Conservation (phyloP, 2,329 filamentous ascomycete species). For the Fusarium sulawesiense region DNA sequence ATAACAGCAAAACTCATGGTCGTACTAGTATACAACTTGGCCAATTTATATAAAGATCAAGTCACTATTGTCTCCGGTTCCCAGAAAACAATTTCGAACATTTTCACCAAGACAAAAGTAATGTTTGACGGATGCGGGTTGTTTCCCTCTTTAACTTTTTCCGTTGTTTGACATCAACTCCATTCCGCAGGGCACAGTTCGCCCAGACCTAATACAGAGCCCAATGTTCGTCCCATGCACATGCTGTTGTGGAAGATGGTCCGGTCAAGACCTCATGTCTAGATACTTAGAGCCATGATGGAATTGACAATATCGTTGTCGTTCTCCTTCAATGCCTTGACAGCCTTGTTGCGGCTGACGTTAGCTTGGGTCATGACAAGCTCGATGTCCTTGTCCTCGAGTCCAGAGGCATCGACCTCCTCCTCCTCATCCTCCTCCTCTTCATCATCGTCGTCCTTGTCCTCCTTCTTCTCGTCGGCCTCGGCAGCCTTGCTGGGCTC, state of each 20-base stretch:
- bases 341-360: constrained; percentile 96
- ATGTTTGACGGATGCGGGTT: constrained; percentile 33
- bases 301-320: constrained; percentile 99
- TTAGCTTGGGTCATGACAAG: constrained; percentile 98
- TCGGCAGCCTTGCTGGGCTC: constrained; percentile 73
- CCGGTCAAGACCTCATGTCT: constrained; percentile 47
- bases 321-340: constrained; percentile 99
- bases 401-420: constrained; percentile 92
- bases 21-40: neutral
- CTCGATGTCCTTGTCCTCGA: constrained; percentile 99
- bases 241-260: constrained; percentile 43
- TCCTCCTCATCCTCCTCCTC: constrained; percentile 93
- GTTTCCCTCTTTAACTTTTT: constrained; percentile 44
- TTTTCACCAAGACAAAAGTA: neutral
- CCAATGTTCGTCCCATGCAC: constrained; percentile 43
- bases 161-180: constrained; percentile 47
- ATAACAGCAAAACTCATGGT: neutral
- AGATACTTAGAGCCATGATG: constrained; percentile 97
- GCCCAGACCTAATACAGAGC: constrained; percentile 49
- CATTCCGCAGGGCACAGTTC: constrained; percentile 42
- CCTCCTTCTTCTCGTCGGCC: constrained; percentile 76
- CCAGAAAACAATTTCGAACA: neutral
- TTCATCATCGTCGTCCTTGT: constrained; percentile 83
- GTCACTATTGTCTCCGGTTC: neutral
- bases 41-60: neutral